These are phyloP conservation scores for Lizanozyma gosingica DNA, from an alignment of 1,139 yeast genomes.

Conservation along the genomic window DNA sequence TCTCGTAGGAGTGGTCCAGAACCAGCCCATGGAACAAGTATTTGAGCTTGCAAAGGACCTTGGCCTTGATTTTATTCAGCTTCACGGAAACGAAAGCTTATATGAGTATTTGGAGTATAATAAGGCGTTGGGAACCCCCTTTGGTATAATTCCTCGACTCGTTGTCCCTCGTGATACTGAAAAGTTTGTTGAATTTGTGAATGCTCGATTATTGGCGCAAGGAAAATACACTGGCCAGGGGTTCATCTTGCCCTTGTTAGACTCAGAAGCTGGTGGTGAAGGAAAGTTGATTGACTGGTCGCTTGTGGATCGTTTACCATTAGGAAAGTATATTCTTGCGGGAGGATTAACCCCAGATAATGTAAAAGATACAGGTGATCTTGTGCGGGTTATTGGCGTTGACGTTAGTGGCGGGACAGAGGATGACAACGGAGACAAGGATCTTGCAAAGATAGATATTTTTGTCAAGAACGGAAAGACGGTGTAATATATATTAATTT, in stretches of 20 bases:
- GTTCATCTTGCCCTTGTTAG: slow-evolving; percentile 55
- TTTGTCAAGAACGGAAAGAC: slow-evolving; percentile 22
- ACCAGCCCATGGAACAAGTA: slow-evolving; percentile 65
- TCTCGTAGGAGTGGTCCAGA: slow-evolving; percentile 84
- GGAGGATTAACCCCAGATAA: slow-evolving; percentile 83
- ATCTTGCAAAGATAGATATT: slow-evolving; percentile 19
- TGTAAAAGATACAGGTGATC: slow-evolving; percentile 40
- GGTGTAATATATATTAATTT: background rate
- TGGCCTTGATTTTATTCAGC: slow-evolving; percentile 68
- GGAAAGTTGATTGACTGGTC: slow-evolving; percentile 74
- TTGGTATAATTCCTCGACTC: slow-evolving; percentile 29
- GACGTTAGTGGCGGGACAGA: slow-evolving; percentile 98
- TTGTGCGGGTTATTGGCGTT: slow-evolving; percentile 62
- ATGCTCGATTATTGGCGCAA: slow-evolving; percentile 4
- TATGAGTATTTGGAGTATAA: slow-evolving; percentile 38
- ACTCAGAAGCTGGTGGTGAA: slow-evolving; percentile 89
- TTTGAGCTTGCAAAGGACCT: slow-evolving; percentile 35
- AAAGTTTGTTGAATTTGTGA: slow-evolving; percentile 8
- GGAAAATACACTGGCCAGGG: slow-evolving; percentile 16
- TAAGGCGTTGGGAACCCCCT: slow-evolving; percentile 18
- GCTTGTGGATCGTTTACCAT: slow-evolving; percentile 18
- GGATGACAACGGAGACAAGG: slow-evolving; percentile 26
- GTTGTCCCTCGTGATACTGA: slow-evolving; percentile 25
- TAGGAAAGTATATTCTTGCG: slow-evolving; percentile 60
- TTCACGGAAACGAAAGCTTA: slow-evolving; percentile 80